Percentiles rank a stretch among this genome's conserved stretches.
phyloP scores from a whole-genome alignment of 225 moss, liverwort and hornwort genomes.

The Neckera pumila region DNA sequence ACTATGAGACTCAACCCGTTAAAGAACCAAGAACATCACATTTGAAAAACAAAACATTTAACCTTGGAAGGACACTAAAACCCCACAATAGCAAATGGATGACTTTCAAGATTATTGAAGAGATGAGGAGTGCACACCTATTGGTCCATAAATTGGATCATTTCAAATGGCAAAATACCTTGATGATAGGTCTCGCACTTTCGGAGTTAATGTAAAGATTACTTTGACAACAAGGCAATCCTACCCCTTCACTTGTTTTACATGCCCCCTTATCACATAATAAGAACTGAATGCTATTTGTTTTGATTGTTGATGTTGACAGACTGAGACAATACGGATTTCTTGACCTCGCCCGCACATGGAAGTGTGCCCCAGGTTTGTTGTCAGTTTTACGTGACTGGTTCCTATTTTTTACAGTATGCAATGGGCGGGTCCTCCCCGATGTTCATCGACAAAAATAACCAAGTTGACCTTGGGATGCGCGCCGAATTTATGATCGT shows the following conservation, averaged over 20 bases:
- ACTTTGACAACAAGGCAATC: not conserved
- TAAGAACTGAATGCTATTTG: not conserved
- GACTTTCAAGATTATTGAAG: no score
- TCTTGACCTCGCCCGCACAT: not conserved
- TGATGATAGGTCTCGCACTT: not conserved
- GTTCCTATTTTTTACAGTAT: not conserved
- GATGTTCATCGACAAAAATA: not conserved
- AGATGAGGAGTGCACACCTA: not conserved
- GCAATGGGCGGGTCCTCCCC: not conserved
- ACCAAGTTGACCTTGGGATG: not conserved
- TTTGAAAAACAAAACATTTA: not conserved
- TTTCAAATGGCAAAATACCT: not conserved
- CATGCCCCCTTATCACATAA: not conserved
- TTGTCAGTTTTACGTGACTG: not conserved
- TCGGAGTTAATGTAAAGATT: not conserved
- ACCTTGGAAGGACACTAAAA: not conserved
- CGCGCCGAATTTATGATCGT: not conserved
- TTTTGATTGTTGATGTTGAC: not conserved
- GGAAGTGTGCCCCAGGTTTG: not conserved
- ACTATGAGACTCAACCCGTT: not conserved
- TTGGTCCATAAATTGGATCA: not conserved
- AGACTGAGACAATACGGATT: not conserved
- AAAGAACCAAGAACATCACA: not conserved
- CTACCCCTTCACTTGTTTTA: not conserved
- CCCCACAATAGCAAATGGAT: accelerated